Conservation (phyloP, 2,329 filamentous ascomycete genomes). For the Paracoccidioides lutzii region DNA sequence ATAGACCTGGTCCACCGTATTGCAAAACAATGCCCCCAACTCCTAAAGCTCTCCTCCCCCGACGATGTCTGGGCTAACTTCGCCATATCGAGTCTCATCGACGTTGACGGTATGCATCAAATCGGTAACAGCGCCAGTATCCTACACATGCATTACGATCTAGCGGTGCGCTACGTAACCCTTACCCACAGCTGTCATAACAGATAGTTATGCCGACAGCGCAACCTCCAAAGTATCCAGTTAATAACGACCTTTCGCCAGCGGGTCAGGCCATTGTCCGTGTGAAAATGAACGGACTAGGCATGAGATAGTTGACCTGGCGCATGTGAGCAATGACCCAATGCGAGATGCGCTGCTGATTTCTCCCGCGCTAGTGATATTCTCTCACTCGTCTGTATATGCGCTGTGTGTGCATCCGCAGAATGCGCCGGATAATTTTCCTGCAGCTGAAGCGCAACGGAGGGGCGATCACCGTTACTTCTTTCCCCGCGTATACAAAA, state of each 20-base stretch:
- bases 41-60: conserved; percentile 49
- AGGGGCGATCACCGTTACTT: conserved; percentile 84
- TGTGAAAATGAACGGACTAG: conserved; percentile 80
- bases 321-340: conserved; percentile 66
- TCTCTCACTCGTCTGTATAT: conserved; percentile 74
- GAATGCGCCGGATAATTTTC: conserved; percentile 74
- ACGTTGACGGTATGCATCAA: conserved; percentile 81
- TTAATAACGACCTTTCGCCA: conserved; percentile 54
- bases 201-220: conserved; percentile 71
- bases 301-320: conserved; percentile 86
- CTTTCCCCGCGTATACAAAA: conserved; percentile 68
- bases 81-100: conserved; percentile 64
- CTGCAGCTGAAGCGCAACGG: conserved; percentile 59
- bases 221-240: conserved; percentile 41
- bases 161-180: conserved; percentile 79
- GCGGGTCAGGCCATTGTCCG: conserved; percentile 55
- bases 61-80: conserved; percentile 45
- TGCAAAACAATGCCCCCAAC: conserved; percentile 48
- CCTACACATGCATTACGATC: conserved; percentile 58
- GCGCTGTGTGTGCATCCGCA: conserved; percentile 74
- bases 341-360: conserved; percentile 74
- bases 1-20: conserved; percentile 61
- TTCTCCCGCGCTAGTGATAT: conserved; percentile 71
- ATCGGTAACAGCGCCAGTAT: conserved; percentile 64
- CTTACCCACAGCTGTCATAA: conserved; percentile 93